Evolutionary conservation across 2,329 filamentous ascomycete species (phyloP), one percentile per base, ranked within the genome.

Genomic region (Epichloe scottii): DNA sequence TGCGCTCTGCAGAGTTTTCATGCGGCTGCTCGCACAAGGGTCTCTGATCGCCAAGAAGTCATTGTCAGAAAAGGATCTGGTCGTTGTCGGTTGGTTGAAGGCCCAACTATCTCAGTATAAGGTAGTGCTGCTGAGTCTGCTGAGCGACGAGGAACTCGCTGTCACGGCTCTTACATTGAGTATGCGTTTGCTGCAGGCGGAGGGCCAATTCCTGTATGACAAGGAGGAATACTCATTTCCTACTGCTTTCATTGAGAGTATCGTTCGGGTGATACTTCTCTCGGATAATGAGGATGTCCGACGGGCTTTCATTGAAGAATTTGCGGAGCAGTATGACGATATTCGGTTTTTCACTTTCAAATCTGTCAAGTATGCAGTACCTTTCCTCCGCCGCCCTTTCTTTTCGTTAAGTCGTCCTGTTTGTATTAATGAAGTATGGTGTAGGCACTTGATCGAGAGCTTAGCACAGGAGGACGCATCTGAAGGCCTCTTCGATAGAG

Each of bases 151-250:
- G 54, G 71, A 78, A 4, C 69, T 81, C n/a, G 81, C 87, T 55
- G 75, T 78, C 42, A 87, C 85, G 15, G 84, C 81, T 11, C 68
- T 97, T 59, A 87, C 85, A 0, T 71, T 96, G 46, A 77, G 83
- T 51, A 94, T 96, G 89, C 82, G 85, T 51, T 68, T 94, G 46
- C 71, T 95, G 57, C 93, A 94, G 71, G 84, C 85, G 48, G 88
- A 95, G 63, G 83, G 78, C 17, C 78, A 80, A 55, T 71, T 80
- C 60, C 64, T 82, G 37, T 75, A 75, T 51, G 77, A 77, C 51
- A 77, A 77, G 23, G 77, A 80, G 6, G 80, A 84, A 44, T 80
- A 82, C 60, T 78, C 72, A 14, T 94, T 94, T 68, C 84, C 85
- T 3, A 78, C 77, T 21, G 70, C 72, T 0, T 80, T 86, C 41